A percentile compares a stretch with the other conserved stretches of the same genome.
phyloP scores from a whole-genome alignment of 2,329 filamentous ascomycete species.

The Fusarium euwallaceae region DNA sequence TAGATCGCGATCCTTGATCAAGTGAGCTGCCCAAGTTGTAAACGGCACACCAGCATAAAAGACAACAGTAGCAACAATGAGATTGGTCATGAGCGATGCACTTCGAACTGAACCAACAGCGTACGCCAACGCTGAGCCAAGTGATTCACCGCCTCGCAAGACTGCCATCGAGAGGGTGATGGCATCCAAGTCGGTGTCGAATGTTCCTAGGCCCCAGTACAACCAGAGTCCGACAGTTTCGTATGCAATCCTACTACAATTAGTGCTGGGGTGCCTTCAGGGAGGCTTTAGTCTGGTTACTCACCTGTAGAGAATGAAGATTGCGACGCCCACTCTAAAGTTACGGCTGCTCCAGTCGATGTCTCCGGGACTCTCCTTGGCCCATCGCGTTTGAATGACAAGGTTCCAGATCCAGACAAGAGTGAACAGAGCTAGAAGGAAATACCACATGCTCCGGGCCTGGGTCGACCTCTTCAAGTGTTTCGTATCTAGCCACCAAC shows the following conservation, averaged over 20 bases:
- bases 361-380: background rate
- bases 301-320: constrained; percentile 2
- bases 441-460: background rate
- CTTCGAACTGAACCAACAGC: constrained; percentile 2
- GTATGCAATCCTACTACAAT: background rate
- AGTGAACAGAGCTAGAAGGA: background rate
- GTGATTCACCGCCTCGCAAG: background rate
- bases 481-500: background rate
- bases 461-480: background rate
- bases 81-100: constrained; percentile 1
- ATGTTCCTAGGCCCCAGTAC: background rate
- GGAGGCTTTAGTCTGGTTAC: background rate
- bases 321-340: background rate
- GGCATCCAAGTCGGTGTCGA: background rate
- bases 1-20: background rate
- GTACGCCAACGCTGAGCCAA: constrained; percentile 3
- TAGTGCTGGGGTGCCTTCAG: background rate
- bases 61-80: background rate
- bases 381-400: background rate
- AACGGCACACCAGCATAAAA: constrained; percentile 1
- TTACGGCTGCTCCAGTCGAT: background rate
- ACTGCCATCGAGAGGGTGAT: constrained; percentile 6
- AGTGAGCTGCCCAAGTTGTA: background rate
- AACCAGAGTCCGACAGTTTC: constrained; percentile 3
- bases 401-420: background rate